Evolutionary conservation across 2,329 filamentous ascomycete genomes (phyloP), one percentile per base, ranked within the genome.

Genomic region (Escovopsis weberi): DNA sequence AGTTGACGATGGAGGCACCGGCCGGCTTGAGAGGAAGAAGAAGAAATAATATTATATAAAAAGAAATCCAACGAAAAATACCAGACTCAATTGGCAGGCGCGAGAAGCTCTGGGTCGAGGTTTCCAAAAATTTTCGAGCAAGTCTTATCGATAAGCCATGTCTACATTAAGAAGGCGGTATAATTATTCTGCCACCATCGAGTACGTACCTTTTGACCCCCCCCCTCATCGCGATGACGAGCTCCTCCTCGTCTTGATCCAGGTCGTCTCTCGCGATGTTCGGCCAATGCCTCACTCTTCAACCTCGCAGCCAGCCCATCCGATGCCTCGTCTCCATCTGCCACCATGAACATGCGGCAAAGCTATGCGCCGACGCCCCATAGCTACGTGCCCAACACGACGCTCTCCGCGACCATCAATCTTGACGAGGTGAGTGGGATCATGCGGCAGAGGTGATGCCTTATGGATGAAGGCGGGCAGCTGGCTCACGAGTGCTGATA

Each of bases 321-420:
- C 54, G 45, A 59, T 61, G 58, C 54, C 43, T 53, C 50, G 47
- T 49, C 49, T 45, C 37, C 12, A 50, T 38, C 43, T 41, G 46
- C 49, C 59, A 63, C 55, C 47, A 77, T 75, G 70, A 72, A 70
- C 43, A 63, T 69, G 42, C 65, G 71, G 52, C 73, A 88, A 59
- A 76, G 84, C 32, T 94, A 94, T 67, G 87, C 87, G 57, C 87
- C 87, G 2, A 89, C 85, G 8, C 86, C 87, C 9, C 85, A 88
- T 61, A 89, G 84, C 66, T 95, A 94, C 66, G 83, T 91, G 26
- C 88, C 89, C 2, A 87, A 87, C 49, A 82, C 81, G 2, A 74
- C 81, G 8, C 70, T 93, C 10, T 85, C 85, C 4, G 86, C 88
- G 18, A 91, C 83, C 15, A 94, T 95, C 63, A 95, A 88, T 58